A percentile compares a stretch with the other conserved stretches of the same genome.
phyloP scores from a whole-genome alignment of 2,329 filamentous ascomycete genomes.

The Cercospora zeina region DNA sequence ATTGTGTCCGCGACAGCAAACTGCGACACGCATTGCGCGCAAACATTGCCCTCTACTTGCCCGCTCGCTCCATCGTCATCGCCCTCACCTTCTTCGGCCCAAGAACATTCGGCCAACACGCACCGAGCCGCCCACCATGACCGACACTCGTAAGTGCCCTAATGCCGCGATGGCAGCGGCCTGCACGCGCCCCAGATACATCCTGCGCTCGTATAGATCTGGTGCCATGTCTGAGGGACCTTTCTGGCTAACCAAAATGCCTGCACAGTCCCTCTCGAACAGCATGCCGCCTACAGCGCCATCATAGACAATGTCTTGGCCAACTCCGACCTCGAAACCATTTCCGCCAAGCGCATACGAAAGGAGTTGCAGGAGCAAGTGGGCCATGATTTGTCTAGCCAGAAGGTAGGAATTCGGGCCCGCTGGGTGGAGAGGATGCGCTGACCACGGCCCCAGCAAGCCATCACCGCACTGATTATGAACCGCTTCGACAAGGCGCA shows the following conservation, averaged over 20 bases:
- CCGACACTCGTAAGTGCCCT: slow-evolving; percentile 16
- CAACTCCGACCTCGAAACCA: slow-evolving; percentile 61
- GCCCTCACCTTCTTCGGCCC: slow-evolving; percentile 6
- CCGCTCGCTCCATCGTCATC: background rate
- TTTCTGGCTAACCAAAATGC: slow-evolving; percentile 8
- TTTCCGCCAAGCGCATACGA: slow-evolving; percentile 66
- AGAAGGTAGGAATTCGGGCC: slow-evolving; percentile 53
- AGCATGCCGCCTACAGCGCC: slow-evolving; percentile 47
- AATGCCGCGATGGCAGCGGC: background rate
- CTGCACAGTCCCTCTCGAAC: slow-evolving; percentile 35
- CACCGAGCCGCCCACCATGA: slow-evolving; percentile 15
- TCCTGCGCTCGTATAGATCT: background rate
- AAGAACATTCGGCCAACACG: background rate
- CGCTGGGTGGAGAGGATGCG: background rate
- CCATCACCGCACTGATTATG: slow-evolving; percentile 52
- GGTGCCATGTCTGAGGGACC: background rate
- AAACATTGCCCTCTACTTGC: background rate
- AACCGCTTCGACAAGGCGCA: slow-evolving; percentile 53
- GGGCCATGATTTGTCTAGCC: slow-evolving; percentile 60
- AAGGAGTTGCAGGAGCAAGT: slow-evolving; percentile 62
- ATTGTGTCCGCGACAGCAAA: slow-evolving; percentile 6
- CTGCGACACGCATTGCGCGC: slow-evolving; percentile 3
- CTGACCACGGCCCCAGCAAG: slow-evolving; percentile 40
- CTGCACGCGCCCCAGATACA: background rate
- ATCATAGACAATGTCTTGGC: slow-evolving; percentile 65